Percentiles rank a stretch among this genome's conserved stretches.
Conservation (phyloP, 2,329 filamentous ascomycete genomes). For the Cryphonectria nitschkei region DNA sequence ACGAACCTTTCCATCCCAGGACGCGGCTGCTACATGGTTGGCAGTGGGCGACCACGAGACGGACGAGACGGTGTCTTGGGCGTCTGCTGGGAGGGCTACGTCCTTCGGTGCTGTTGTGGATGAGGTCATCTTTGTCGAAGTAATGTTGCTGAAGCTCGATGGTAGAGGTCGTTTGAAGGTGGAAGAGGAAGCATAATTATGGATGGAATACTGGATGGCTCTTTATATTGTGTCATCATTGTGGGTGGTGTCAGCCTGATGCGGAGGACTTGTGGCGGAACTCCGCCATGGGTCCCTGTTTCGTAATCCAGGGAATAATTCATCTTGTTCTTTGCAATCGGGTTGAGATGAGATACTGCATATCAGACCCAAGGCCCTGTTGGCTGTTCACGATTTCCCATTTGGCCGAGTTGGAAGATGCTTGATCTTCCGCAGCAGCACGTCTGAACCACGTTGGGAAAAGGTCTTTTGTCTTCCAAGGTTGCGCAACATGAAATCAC, state of each 20-base stretch:
- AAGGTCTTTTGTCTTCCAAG: not conserved
- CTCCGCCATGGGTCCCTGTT: not conserved
- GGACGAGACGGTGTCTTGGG: conserved; percentile 41
- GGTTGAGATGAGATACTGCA: not conserved
- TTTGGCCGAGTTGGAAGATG: not conserved
- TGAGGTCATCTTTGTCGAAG: not conserved
- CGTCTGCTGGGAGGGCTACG: conserved; percentile 35
- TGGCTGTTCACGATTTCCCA: not conserved
- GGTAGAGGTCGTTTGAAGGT: not conserved
- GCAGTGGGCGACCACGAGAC: conserved; percentile 42
- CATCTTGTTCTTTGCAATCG: not conserved
- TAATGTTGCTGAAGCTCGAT: not conserved
- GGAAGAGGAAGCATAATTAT: not conserved
- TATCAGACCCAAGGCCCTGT: not conserved
- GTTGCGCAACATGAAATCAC: not conserved
- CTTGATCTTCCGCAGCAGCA: not conserved
- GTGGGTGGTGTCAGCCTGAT: not conserved
- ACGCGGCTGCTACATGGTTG: conserved; percentile 40
- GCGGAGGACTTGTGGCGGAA: not conserved
- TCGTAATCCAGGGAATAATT: not conserved
- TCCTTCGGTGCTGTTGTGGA: conserved; percentile 28
- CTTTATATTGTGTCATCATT: not conserved
- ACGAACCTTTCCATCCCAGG: conserved; percentile 43
- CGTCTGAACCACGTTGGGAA: not conserved
- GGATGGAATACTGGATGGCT: not conserved